These are phyloP conservation scores for Aspergillus tanneri DNA, from an alignment of 2,329 filamentous ascomycete species.

Conservation along the genomic window DNA sequence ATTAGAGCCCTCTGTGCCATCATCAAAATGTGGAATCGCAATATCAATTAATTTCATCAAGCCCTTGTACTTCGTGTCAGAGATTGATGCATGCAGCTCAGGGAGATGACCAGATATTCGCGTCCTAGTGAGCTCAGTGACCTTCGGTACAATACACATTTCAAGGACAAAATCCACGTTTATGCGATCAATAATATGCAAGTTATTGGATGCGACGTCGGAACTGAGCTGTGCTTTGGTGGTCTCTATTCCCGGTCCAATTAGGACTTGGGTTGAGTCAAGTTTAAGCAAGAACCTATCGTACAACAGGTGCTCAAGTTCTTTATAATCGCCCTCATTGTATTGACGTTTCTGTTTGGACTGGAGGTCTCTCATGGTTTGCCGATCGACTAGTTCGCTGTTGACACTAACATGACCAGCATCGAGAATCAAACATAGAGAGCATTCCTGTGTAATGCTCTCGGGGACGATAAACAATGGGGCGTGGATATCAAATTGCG, in stretches of 20 bases:
- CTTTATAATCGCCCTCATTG: slow-evolving; percentile 82
- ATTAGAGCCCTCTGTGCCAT: slow-evolving; percentile 42
- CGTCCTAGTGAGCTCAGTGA: slow-evolving; percentile 86
- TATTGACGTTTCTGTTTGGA: slow-evolving; percentile 85
- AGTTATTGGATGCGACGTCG: slow-evolving; percentile 65
- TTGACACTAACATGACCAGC: slow-evolving; percentile 93
- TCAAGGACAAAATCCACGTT: slow-evolving; percentile 98
- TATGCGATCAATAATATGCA: slow-evolving; percentile 94
- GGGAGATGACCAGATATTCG: slow-evolving; percentile 89
- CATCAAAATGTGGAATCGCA: slow-evolving; percentile 79
- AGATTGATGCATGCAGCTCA: slow-evolving; percentile 85
- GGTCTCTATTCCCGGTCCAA: slow-evolving; percentile 87
- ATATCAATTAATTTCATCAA: slow-evolving; percentile 96
- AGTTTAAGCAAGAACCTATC: slow-evolving; percentile 94
- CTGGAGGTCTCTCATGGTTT: slow-evolving; percentile 86
- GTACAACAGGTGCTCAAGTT: slow-evolving; percentile 91
- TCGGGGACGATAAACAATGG: slow-evolving; percentile 95
- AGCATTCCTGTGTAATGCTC: slow-evolving; percentile 76
- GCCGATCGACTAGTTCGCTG: slow-evolving; percentile 88
- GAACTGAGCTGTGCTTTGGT: slow-evolving; percentile 78
- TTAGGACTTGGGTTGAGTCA: slow-evolving; percentile 90
- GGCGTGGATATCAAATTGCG: slow-evolving; percentile 90
- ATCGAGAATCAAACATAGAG: slow-evolving; percentile 89
- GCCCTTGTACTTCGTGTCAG: slow-evolving; percentile 94
- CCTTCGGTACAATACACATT: slow-evolving; percentile 93